phyloP scores from a whole-genome alignment of 2,329 filamentous ascomycete genomes.

The Xylariaceae sp. region DNA sequence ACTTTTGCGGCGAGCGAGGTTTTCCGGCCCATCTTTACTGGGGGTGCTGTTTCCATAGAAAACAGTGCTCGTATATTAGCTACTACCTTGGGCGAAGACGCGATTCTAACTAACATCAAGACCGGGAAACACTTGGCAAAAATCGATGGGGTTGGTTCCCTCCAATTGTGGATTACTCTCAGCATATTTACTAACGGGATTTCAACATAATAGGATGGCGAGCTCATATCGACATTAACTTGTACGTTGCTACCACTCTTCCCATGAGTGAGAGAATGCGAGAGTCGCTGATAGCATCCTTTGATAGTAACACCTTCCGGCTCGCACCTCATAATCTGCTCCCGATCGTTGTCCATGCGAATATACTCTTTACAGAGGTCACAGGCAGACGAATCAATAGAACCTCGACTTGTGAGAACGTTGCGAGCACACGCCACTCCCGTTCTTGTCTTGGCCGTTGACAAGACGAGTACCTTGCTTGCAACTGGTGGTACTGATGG shows the following conservation, averaged over 20 bases:
- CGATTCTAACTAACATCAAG: conserved; percentile 74
- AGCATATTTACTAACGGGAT: conserved; percentile 3
- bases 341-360: conserved; percentile 90
- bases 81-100: conserved; percentile 88
- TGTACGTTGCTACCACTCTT: conserved; percentile 37
- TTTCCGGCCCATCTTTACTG: conserved; percentile 90
- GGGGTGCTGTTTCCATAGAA: conserved; percentile 80
- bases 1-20: conserved; percentile 81
- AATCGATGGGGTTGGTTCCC: conserved; percentile 69
- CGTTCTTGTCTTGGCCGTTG: conserved; percentile 78
- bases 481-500: conserved; percentile 93
- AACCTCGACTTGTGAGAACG: conserved; percentile 66
- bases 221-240: conserved; percentile 69
- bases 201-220: conserved; percentile 57
- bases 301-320: conserved; percentile 75
- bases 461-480: conserved; percentile 80
- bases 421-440: conserved; percentile 88
- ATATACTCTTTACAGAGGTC: conserved; percentile 69
- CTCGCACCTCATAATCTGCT: conserved; percentile 85
- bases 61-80: conserved; percentile 76
- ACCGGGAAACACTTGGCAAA: conserved; percentile 77
- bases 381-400: conserved; percentile 51
- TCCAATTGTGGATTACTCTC: neutral
- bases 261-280: neutral
- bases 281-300: conserved; percentile 18